Base-by-base conservation (phyloP, 2,329 filamentous ascomycete genomes). In the Xylaria sp. region DNA sequence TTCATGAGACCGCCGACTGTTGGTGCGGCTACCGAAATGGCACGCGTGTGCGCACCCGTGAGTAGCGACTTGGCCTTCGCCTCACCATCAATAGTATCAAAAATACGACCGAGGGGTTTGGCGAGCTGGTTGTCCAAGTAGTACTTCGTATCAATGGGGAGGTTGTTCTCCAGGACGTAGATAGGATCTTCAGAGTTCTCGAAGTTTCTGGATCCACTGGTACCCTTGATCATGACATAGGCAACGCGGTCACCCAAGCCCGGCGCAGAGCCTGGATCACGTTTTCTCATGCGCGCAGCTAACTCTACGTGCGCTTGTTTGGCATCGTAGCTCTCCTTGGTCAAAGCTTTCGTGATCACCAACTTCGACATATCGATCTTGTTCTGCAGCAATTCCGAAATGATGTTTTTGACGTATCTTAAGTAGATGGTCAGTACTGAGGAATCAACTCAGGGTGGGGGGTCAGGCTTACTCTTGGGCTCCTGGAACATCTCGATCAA, bases 291-390 rank as follows among this genome's bases (percentile, higher is more conserved):
- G 54, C 96, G 92, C 77, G 96, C 91, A 0, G 94, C 96, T 55
- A 99, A 90, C 82, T 98, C 95, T 58, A 97, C 94, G 80, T 99
- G 96, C 2, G 96, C 95, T 84, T 98, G 95, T 81, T 97, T 98
- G 61, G 90, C 92, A 12, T 91, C 89, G 80, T 99, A 99, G 78
- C 93, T 91, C 51, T 90, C 89, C 80, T 99, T 99, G 15, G 95
- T 92, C 25, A 99, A 86, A 0, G 96, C 96, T 82, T 99, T 99
- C 34, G 96, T 99, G 78, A 99, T 99, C 80, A 99, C 97, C 20
- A 99, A 90, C 81, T 99, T 98, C 46, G 95, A 98, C 93, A 99
- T 97, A 82, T 99, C 96, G 75, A 99, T 87, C 81, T 97, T 98
- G 85, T 99, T 99, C 79, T 98, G 96, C 48, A 99, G 85, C 20